Conservation (phyloP, 2,329 filamentous ascomycete species). For the Claviceps africana region DNA sequence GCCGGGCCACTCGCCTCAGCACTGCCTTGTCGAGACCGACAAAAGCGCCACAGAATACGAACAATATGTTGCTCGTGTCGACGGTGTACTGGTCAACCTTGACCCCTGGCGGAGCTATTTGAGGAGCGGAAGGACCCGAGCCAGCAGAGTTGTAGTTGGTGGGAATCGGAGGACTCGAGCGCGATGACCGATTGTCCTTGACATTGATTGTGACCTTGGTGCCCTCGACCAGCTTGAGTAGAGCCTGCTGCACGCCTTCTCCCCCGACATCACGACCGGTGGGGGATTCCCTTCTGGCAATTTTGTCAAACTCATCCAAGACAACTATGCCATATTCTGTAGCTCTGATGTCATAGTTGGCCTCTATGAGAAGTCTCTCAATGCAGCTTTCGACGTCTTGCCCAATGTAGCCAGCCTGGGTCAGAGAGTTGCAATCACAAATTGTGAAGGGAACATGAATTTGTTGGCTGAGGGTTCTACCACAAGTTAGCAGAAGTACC, state of each 20-base stretch:
- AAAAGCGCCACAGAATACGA: slow-evolving; percentile 93
- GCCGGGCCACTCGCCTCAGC: slow-evolving; percentile 70
- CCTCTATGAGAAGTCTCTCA: slow-evolving; percentile 74
- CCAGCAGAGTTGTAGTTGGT: slow-evolving; percentile 35
- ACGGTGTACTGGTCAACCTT: slow-evolving; percentile 57
- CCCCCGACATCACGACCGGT: slow-evolving; percentile 91
- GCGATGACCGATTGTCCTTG: slow-evolving; percentile 56
- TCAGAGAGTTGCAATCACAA: slow-evolving; percentile 90
- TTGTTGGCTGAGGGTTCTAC: slow-evolving; percentile 74
- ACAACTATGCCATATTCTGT: slow-evolving; percentile 90
- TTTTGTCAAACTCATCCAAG: slow-evolving; percentile 94
- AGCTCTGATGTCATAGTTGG: slow-evolving; percentile 73
- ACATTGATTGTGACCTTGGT: slow-evolving; percentile 86
- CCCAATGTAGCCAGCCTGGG: slow-evolving; percentile 92
- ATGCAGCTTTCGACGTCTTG: slow-evolving; percentile 96
- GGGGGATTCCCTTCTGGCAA: slow-evolving; percentile 72
- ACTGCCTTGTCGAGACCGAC: slow-evolving; percentile 82
- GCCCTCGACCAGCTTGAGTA: slow-evolving; percentile 91
- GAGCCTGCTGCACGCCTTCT: slow-evolving; percentile 89
- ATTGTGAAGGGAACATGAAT: slow-evolving; percentile 94
- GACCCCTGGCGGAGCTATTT: slow-evolving; percentile 30
- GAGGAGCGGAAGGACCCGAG: slow-evolving; percentile 29
- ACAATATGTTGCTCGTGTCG: slow-evolving; percentile 90
- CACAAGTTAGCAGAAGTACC: slow-evolving; percentile 10
- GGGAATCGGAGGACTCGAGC: slow-evolving; percentile 37